Conservation (phyloP, 441 rosid species). For the Gossypium aridum region DNA sequence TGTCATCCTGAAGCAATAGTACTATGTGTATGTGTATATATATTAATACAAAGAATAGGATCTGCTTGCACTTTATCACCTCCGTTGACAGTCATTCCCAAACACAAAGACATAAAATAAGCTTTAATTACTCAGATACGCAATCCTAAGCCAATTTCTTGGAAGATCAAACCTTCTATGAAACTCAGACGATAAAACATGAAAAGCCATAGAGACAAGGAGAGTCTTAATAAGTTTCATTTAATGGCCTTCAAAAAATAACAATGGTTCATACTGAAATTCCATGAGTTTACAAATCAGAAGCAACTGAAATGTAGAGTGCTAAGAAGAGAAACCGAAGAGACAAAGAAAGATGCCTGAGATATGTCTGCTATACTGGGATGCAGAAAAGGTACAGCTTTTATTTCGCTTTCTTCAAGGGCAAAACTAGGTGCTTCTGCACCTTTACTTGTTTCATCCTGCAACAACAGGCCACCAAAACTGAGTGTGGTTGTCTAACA, state of each 20-base stretch:
- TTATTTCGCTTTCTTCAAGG: constrained; percentile 10
- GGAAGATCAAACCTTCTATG: neutral
- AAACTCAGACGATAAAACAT: neutral
- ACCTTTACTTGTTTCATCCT: constrained; percentile 4
- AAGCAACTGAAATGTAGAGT: neutral
- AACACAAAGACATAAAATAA: constrained; percentile 1
- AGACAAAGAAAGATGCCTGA: neutral
- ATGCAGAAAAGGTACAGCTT: constrained; percentile 18
- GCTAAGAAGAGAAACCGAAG: neutral
- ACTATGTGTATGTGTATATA: neutral
- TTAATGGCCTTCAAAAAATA: neutral
- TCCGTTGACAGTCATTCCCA: neutral
- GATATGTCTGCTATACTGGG: constrained; percentile 13
- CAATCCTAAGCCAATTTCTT: neutral
- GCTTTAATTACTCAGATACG: constrained; percentile 1
- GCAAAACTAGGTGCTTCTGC: neutral
- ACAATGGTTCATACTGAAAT: constrained; percentile 3
- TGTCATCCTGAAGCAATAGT: neutral
- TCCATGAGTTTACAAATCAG: neutral
- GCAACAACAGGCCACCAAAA: neutral
- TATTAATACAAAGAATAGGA: neutral
- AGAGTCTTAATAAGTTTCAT: neutral
- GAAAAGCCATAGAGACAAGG: neutral
- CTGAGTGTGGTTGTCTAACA: neutral
- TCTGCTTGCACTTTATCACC: constrained; percentile 1